Evolutionary conservation across 2,329 filamentous ascomycete species (phyloP).

Genomic region (Aspergillus floridensis): DNA sequence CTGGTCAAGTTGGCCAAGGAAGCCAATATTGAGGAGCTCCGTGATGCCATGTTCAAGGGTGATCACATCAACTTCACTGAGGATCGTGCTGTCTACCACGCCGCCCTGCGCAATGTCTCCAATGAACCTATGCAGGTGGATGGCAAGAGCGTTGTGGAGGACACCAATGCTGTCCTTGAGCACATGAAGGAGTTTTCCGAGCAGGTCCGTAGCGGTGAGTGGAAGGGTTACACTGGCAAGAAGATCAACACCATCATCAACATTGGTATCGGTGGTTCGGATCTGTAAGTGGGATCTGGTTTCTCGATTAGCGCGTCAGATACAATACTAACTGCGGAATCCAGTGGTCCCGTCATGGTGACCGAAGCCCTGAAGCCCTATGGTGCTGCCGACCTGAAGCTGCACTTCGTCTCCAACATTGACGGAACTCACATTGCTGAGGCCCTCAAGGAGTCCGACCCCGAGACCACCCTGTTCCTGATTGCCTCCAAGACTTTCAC

Average conservation of each 20-base stretch:
- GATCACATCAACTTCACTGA: conserved; percentile 99
- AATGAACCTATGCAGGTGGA: conserved; percentile 81
- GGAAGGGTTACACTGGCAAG: conserved; percentile 98
- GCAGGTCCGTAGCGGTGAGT: conserved; percentile 88
- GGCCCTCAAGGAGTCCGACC: conserved; percentile 81
- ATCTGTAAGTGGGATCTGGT: conserved; percentile 67
- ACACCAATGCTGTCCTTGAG: conserved; percentile 83
- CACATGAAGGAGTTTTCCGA: conserved; percentile 99
- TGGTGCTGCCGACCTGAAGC: conserved; percentile 76
- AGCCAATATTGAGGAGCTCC: conserved; percentile 85
- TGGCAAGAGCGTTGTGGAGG: conserved; percentile 89
- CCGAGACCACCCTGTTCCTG: conserved; percentile 98
- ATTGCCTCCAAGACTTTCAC: conserved; percentile 99
- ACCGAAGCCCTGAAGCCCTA: conserved; percentile 97
- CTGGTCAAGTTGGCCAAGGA: conserved; percentile 89
- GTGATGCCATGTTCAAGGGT: conserved; percentile 95
- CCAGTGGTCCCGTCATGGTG: conserved; percentile 94
- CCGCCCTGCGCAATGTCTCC: conserved; percentile 84
- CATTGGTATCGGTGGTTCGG: conserved; percentile 95
- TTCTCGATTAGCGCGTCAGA: neutral
- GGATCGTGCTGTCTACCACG: conserved; percentile 91
- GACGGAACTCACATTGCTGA: conserved; percentile 97
- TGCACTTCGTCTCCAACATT: conserved; percentile 99
- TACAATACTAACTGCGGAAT: conserved; percentile 19
- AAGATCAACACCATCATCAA: conserved; percentile 96